Evolutionary conservation across 1,139 yeast species (phyloP).

Genomic region (Nadsonia commutata): DNA sequence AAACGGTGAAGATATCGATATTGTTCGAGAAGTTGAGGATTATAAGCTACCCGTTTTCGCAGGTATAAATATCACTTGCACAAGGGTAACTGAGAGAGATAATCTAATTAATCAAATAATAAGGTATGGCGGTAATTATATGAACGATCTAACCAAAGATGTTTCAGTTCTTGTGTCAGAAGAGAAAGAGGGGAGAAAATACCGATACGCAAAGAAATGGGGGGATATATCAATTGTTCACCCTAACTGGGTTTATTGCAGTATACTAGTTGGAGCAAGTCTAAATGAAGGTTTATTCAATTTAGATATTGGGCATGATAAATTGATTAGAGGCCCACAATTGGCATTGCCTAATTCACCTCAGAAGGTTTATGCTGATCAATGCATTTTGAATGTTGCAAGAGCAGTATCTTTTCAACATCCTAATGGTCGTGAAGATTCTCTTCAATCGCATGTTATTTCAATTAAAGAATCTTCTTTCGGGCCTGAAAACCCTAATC

Average conservation of each 20-base stretch:
- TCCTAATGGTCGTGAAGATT: too few relatives aligned
- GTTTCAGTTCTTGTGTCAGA: slow-evolving; percentile 32
- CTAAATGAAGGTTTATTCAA: slow-evolving; percentile 36
- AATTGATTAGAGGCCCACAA: slow-evolving; percentile 16
- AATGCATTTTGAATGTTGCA: too few relatives aligned
- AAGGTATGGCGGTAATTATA: slow-evolving; percentile 43
- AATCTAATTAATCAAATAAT: slow-evolving; percentile 29
- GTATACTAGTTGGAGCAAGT: slow-evolving; percentile 44
- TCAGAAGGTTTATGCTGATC: slow-evolving; percentile 6
- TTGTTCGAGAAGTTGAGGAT: slow-evolving; percentile 15
- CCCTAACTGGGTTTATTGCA: slow-evolving; percentile 61
- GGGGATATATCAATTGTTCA: slow-evolving; percentile 53
- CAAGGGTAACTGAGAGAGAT: slow-evolving; percentile 29
- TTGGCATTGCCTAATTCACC: slow-evolving; percentile 11
- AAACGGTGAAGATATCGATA: slow-evolving; percentile 31
- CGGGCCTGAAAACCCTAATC: too few relatives aligned
- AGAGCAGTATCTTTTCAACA: too few relatives aligned
- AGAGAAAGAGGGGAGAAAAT: slow-evolving; percentile 46
- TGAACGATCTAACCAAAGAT: slow-evolving; percentile 40
- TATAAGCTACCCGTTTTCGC: slow-evolving; percentile 32
- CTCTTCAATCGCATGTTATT: too few relatives aligned
- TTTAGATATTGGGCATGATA: slow-evolving; percentile 37
- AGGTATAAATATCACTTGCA: slow-evolving; percentile 35
- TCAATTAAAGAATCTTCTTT: too few relatives aligned
- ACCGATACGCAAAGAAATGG: slow-evolving; percentile 52